Conservation (phyloP, 2,329 filamentous ascomycete genomes). For the Plenodomus tracheiphilus region DNA sequence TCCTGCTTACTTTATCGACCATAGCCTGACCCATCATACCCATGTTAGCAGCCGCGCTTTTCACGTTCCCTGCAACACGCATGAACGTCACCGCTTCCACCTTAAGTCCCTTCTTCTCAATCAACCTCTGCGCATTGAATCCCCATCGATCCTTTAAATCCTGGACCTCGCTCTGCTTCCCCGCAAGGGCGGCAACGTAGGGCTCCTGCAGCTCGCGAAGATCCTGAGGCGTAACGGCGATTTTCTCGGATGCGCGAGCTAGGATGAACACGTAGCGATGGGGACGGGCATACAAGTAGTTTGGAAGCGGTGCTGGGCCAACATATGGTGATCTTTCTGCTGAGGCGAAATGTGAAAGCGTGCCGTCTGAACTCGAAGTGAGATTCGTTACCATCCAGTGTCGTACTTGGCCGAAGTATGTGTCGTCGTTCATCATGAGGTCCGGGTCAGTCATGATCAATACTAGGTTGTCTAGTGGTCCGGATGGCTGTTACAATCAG, state of each 20-base stretch:
- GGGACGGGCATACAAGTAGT: slow-evolving; percentile 22
- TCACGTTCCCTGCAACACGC: slow-evolving; percentile 19
- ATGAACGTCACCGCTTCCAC: slow-evolving; percentile 21
- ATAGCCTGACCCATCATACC: slow-evolving; percentile 20
- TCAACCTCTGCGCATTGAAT: slow-evolving; percentile 22
- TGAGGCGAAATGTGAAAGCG: slow-evolving; percentile 3
- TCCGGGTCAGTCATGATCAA: slow-evolving; percentile 27
- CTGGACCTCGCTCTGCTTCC: slow-evolving; percentile 21
- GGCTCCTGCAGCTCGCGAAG: slow-evolving; percentile 19
- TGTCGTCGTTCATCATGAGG: slow-evolving; percentile 26
- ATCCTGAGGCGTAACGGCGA: slow-evolving; percentile 19
- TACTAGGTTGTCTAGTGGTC: slow-evolving; percentile 15
- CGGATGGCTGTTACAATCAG: slow-evolving; percentile 10
- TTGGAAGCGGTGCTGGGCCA: slow-evolving; percentile 24
- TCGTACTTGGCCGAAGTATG: slow-evolving; percentile 25
- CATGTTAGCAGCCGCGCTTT: slow-evolving; percentile 17
- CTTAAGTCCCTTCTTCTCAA: slow-evolving; percentile 20
- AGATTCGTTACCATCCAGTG: slow-evolving; percentile 28
- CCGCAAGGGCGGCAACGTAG: slow-evolving; percentile 17
- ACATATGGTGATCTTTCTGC: slow-evolving; percentile 21
- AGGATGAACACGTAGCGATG: slow-evolving; percentile 28
- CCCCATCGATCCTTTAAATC: slow-evolving; percentile 31
- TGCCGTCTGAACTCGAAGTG: slow-evolving; percentile 11
- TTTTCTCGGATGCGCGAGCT: slow-evolving; percentile 6
- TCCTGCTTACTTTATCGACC: slow-evolving; percentile 15